These are phyloP conservation scores for Coemansia sp. DNA, from an alignment of 192 early-diverging fungal species.

Conservation along the genomic window DNA sequence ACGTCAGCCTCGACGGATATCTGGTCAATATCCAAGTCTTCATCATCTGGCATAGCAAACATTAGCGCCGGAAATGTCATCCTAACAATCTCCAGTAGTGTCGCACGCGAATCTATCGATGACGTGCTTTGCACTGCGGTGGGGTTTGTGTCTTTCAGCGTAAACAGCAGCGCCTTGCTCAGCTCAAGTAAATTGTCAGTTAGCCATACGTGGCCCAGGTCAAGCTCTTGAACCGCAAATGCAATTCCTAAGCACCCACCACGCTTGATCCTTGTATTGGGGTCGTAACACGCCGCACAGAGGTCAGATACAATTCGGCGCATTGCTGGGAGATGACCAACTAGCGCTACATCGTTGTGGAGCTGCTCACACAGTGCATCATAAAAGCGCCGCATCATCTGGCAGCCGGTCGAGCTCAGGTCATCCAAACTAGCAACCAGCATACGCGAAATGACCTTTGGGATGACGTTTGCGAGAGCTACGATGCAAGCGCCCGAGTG, in stretches of 20 bases:
- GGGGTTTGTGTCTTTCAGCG: constrained; percentile 79
- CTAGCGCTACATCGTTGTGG: constrained; percentile 9
- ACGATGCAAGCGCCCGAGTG: not conserved
- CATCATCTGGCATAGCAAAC: constrained; percentile 38
- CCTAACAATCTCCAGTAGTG: constrained; percentile 40
- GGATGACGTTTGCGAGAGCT: constrained; percentile 25
- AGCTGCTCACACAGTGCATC: constrained; percentile 21
- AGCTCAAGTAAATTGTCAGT: constrained; percentile 93
- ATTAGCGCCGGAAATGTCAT: constrained; percentile 35
- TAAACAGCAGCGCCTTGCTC: constrained; percentile 86
- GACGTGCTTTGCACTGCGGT: constrained; percentile 22
- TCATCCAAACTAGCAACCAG: constrained; percentile 29
- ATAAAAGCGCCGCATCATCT: constrained; percentile 37
- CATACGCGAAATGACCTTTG: constrained; percentile 40
- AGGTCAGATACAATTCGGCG: constrained; percentile 74
- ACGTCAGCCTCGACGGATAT: not conserved
- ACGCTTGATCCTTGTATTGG: constrained; percentile 81
- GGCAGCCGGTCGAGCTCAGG: constrained; percentile 19
- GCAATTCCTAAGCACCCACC: constrained; percentile 91
- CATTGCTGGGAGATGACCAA: constrained; percentile 50
- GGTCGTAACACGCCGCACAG: constrained; percentile 88
- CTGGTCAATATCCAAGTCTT: constrained; percentile 31
- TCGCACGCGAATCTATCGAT: constrained; percentile 27
- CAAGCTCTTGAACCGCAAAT: constrained; percentile 76
- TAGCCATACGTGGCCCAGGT: constrained; percentile 88